Evolutionary conservation across 2,329 filamentous ascomycete species (phyloP), one percentile per base, ranked within the genome.

Genomic region (Alternaria atra): DNA sequence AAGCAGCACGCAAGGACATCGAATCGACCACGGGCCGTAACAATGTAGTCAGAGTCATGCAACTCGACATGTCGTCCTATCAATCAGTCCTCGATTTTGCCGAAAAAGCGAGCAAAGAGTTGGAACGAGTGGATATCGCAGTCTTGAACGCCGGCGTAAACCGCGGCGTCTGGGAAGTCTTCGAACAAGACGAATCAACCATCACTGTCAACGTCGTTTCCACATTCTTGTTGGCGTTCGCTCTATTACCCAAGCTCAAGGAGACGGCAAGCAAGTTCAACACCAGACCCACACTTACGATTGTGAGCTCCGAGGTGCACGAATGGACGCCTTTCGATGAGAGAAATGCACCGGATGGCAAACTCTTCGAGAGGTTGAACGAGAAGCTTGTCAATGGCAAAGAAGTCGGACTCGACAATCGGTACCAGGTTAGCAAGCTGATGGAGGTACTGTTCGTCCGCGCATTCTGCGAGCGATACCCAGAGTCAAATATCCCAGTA

Each of bases 31-130:
- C 75, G 5, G 68, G 68, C 8, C 40, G 60, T 15, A 68, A 65
- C 29, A 65, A 71, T 25, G 73, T 79, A 3, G 67, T 84, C 39
- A 77, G 83, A 61, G 82, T 84, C 13, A 84, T 83, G 82, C 70
- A 72, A 3, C 71, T 85, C 3, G 82, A 84, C 65, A 75, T 84
- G 32, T 55, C 65, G 6, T 77, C 69, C 17, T 83, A 80, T 55
- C 68, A 72, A 2, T 80, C 73, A 25, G 78, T 83, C 3, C 64
- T 68, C 6, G 58, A 67, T 12, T 81, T 82, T 47, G 74, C 73
- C 1, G 57, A 65, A 9, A 62, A 71, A 23, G 70, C 65, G 2
- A 53, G 63, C 3, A 61, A 56, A 30, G 60, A 67, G 29, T 60
- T 80, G 5, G 39, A 69, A 9, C 57, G 74, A 13, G 42, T 82